phyloP scores from a whole-genome alignment of 495 filamentous ascomycete genomes.

The Clohesyomyces aquaticus region DNA sequence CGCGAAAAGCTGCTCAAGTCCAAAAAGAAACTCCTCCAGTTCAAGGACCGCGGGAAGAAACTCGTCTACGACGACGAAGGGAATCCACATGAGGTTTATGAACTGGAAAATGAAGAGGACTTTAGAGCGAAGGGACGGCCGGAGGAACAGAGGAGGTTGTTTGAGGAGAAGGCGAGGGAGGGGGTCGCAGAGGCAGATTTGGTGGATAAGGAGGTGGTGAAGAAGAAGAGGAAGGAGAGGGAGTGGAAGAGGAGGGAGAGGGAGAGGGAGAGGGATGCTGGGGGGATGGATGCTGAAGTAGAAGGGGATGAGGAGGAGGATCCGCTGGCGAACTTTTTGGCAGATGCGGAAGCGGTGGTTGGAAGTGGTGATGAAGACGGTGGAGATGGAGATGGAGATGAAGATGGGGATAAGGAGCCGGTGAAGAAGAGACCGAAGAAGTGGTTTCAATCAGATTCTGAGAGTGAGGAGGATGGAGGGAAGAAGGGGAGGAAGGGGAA shows the following conservation, averaged over 20 bases:
- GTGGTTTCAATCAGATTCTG: slow-evolving; percentile 50
- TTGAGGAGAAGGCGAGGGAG: slow-evolving; percentile 71
- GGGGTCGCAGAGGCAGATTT: slow-evolving; percentile 78
- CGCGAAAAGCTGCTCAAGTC: slow-evolving; percentile 89
- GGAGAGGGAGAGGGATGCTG: slow-evolving; percentile 57
- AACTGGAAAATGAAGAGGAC: slow-evolving; percentile 78
- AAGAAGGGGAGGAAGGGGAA: slow-evolving; percentile 55
- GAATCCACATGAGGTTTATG: slow-evolving; percentile 78
- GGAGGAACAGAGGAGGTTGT: slow-evolving; percentile 72
- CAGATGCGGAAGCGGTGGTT: slow-evolving; percentile 75
- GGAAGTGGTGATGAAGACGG: too few species aligned
- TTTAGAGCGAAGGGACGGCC: slow-evolving; percentile 76
- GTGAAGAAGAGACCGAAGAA: slow-evolving; percentile 48
- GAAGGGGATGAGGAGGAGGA: slow-evolving; percentile 49
- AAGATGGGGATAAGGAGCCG: slow-evolving; percentile 42
- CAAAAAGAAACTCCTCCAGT: slow-evolving; percentile 89
- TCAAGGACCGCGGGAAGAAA: slow-evolving; percentile 80
- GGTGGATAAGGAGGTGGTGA: slow-evolving; percentile 77
- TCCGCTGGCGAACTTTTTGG: slow-evolving; percentile 41
- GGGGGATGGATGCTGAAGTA: slow-evolving; percentile 40
- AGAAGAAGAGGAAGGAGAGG: slow-evolving; percentile 82
- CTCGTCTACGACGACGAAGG: slow-evolving; percentile 93
- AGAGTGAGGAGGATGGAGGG: slow-evolving; percentile 16
- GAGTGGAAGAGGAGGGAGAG: slow-evolving; percentile 80
- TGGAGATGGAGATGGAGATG: slow-evolving; percentile 39